Base-by-base conservation (phyloP, 2,329 filamentous ascomycete species). In the Ophiosphaerella narmari region DNA sequence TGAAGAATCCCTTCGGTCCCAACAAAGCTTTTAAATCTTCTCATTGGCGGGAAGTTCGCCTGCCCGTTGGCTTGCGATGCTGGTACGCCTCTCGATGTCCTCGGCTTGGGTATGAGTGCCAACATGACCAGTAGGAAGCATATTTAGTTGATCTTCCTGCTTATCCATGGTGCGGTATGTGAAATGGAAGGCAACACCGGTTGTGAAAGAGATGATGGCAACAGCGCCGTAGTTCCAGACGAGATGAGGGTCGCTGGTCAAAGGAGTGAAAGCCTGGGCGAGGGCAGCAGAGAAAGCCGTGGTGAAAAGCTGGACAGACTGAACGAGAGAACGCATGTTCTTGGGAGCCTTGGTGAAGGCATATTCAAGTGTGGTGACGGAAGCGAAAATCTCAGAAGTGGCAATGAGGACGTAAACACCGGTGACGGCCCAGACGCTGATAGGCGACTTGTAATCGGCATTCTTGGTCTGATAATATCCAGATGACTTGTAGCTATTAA, bases 271-370 rank as follows among this genome's bases (percentile, higher is more conserved):
- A 8, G 67, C 67, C 52, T 67, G 58, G 9, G 59, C 64, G 8
- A 71, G 53, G 13, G 67, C 67, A 14, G 65, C 66, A 2, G 65
- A 68, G 47, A 70, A 62, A 31, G 72, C 71, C 8, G 57, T 65
- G 44, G 66, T 73, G 65, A 75, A 74, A 29, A 71, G 66, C 38
- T 62, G 57, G 35, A 74, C 64, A 33, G 68, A 62, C 46, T 68
- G 63, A n/a, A 75, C 72, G 21, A 75, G 57, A 29, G 68, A 72
- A 26, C 70, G 64, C 86, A 90, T 88, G 67, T 79, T 83, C 36
- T 81, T 80, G 2, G 87, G 87, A 0, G 87, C 87, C 72, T 90
- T 89, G 63, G 86, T 88, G 73, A 86, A 90, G 14, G 86, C 87
- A 59, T 90, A 89, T 68, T 90, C 87, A 9, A 88, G 80, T 53